Evolutionary conservation across 306 rosid genomes (phyloP).

Genomic region (Vicia villosa): DNA sequence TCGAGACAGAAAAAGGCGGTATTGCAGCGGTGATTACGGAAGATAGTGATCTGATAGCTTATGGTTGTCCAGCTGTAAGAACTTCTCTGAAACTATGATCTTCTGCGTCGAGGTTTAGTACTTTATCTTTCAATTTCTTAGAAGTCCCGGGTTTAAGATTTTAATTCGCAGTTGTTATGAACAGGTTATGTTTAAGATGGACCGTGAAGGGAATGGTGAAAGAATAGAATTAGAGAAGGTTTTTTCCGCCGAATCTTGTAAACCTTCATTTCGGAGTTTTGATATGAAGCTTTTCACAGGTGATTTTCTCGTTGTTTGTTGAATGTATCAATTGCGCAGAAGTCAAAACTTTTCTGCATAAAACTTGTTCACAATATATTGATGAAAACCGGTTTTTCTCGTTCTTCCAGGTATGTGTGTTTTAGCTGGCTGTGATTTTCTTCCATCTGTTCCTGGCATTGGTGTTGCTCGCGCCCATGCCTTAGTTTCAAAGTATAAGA

Average conservation of each 20-base stretch:
- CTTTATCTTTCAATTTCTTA: slow-evolving; percentile 22
- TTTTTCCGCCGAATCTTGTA: slow-evolving; percentile 50
- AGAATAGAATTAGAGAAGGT: slow-evolving; percentile 63
- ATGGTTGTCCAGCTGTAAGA: slow-evolving; percentile 94
- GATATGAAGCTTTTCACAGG: slow-evolving; percentile 71
- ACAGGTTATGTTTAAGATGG: slow-evolving; percentile 90
- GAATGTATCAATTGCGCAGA: slow-evolving; percentile 9
- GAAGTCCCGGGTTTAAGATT: slow-evolving; percentile 30
- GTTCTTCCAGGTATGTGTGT: slow-evolving; percentile 84
- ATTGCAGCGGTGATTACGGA: slow-evolving; percentile 75
- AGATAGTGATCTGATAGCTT: slow-evolving; percentile 68
- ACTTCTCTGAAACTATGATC: slow-evolving; percentile 47
- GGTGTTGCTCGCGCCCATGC: slow-evolving; percentile 87
- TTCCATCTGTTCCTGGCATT: slow-evolving; percentile 93
- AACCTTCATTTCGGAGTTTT: slow-evolving; percentile 72
- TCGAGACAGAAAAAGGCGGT: slow-evolving; percentile 68
- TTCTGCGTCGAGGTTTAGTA: slow-evolving; percentile 45
- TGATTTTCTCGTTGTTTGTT: slow-evolving; percentile 41
- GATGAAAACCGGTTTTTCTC: neutral
- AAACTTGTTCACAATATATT: neutral
- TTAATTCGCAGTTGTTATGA: slow-evolving; percentile 42
- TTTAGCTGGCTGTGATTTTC: slow-evolving; percentile 97
- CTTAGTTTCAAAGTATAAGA: slow-evolving; percentile 77
- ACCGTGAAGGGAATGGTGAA: slow-evolving; percentile 82
- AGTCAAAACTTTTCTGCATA: slow-evolving; percentile 11